phyloP scores from a whole-genome alignment of 2,329 filamentous ascomycete genomes.

The Colletotrichum lupini region DNA sequence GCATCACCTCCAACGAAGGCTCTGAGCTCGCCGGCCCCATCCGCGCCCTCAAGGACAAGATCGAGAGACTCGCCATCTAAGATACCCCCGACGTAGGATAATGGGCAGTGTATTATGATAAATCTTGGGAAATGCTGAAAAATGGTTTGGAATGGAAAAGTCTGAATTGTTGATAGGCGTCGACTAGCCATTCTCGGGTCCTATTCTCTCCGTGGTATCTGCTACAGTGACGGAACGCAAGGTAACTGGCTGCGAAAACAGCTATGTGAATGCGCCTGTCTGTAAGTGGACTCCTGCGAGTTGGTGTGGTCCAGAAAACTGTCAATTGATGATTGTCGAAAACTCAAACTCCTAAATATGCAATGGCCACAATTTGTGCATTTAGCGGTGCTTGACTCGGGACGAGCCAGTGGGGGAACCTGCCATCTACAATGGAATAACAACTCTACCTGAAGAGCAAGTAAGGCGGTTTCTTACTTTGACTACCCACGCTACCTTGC shows the following conservation, averaged over 20 bases:
- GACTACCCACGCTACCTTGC: too few species aligned
- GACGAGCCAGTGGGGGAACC: conserved; percentile 2
- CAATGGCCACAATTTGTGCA: background rate
- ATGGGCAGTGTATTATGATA: conserved; percentile 6
- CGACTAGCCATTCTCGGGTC: conserved; percentile 14
- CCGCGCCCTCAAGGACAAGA: conserved; percentile 89
- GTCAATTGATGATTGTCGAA: conserved; percentile 16
- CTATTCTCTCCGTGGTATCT: background rate
- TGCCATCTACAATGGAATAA: background rate
- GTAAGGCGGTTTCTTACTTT: background rate
- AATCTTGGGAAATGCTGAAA: conserved; percentile 5
- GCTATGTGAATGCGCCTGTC: background rate
- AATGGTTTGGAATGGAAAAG: conserved; percentile 19
- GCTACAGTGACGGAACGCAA: background rate
- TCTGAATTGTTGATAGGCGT: conserved; percentile 27
- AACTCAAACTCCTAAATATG: background rate
- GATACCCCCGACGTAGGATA: conserved; percentile 28
- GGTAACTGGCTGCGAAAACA: background rate
- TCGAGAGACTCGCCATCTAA: conserved; percentile 95
- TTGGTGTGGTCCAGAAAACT: background rate
- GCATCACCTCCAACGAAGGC: conserved; percentile 92
- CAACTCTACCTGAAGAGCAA: conserved; percentile 13
- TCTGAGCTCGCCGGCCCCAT: conserved; percentile 91
- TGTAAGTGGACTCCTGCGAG: background rate
- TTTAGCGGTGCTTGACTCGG: background rate